Conservation (phyloP, 257 asterid species). For the Rehmannia glutinosa region DNA sequence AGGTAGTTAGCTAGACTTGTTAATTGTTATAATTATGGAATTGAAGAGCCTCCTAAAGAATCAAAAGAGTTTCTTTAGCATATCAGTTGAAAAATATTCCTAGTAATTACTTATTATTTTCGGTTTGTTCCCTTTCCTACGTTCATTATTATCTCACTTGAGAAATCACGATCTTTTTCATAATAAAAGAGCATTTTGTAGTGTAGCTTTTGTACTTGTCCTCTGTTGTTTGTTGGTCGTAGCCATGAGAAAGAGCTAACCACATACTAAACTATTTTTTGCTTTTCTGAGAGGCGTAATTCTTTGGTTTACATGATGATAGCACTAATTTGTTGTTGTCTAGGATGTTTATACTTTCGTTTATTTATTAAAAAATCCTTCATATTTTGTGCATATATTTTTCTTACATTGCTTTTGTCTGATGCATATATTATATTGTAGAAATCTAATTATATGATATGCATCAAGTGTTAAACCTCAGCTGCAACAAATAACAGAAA, state of each 20-base stretch:
- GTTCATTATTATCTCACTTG: not conserved
- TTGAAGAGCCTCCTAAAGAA: constrained; percentile 8
- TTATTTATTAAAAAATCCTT: not conserved
- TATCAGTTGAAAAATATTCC: too few species aligned
- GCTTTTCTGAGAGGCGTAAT: too few species aligned
- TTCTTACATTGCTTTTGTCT: not conserved
- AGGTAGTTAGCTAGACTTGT: constrained; percentile 40
- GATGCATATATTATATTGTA: not conserved
- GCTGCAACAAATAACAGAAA: constrained; percentile 1
- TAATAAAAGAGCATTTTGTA: not conserved
- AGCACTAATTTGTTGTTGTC: not conserved
- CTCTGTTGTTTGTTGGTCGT: not conserved
- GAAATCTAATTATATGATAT: not conserved
- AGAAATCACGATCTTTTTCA: not conserved
- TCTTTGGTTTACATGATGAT: not conserved
- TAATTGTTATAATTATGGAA: not conserved
- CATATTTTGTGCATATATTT: not conserved
- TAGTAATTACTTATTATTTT: too few species aligned
- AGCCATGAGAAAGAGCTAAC: not conserved
- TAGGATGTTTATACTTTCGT: not conserved
- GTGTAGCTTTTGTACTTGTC: not conserved
- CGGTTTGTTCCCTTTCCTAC: not conserved
- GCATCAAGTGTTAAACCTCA: constrained; percentile 10
- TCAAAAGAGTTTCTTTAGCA: too few species aligned
- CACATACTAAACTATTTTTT: not conserved